Conservation (phyloP, 495 filamentous ascomycete species). For the Aspergillus sparsus region DNA sequence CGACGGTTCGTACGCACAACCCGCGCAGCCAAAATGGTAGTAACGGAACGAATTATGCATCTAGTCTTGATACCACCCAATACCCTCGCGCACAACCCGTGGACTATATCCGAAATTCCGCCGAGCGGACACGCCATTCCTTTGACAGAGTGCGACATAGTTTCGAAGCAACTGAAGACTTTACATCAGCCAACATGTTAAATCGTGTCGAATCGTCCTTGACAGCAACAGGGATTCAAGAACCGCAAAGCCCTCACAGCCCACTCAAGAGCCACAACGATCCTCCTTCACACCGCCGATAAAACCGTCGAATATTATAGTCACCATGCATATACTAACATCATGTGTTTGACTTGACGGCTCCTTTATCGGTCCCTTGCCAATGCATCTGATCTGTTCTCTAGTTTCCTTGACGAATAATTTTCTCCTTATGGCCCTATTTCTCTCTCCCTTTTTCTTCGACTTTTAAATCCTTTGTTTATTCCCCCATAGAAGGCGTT, state of each 20-base stretch:
- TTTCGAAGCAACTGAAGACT: constrained; percentile 85
- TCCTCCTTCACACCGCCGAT: constrained; percentile 35
- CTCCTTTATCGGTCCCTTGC: constrained; percentile 25
- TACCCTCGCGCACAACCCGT: constrained; percentile 53
- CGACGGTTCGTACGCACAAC: constrained; percentile 77
- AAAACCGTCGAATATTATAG: constrained; percentile 27
- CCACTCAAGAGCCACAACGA: constrained; percentile 43
- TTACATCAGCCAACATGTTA: constrained; percentile 34
- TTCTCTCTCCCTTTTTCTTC: not conserved
- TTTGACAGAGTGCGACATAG: constrained; percentile 59
- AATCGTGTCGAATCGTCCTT: constrained; percentile 80
- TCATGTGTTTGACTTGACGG: constrained; percentile 42
- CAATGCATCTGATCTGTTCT: constrained; percentile 29
- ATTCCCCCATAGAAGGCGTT: constrained; percentile 54
- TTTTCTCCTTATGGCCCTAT: constrained; percentile 25
- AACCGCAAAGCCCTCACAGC: constrained; percentile 34
- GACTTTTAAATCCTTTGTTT: constrained; percentile 29
- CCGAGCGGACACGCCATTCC: constrained; percentile 68
- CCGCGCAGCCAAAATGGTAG: constrained; percentile 86
- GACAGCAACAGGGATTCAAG: constrained; percentile 35
- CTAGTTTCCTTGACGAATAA: constrained; percentile 40
- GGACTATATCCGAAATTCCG: constrained; percentile 71
- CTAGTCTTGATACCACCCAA: constrained; percentile 54
- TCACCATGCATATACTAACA: constrained; percentile 36
- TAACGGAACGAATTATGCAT: constrained; percentile 90